Evolutionary conservation across 148 eudicot species (phyloP).

Genomic region (Rhododendron molle): DNA sequence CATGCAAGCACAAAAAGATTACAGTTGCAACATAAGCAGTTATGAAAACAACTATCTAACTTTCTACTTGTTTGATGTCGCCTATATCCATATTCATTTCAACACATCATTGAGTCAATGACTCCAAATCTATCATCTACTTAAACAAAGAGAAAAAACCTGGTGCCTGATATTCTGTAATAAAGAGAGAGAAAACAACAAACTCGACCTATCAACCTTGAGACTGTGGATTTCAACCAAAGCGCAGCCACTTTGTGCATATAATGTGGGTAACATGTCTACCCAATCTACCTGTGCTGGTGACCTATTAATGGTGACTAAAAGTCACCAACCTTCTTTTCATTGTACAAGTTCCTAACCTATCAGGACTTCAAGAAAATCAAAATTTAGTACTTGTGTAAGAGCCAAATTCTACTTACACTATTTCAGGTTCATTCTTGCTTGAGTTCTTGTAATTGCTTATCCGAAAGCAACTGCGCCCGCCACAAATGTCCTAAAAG

Average conservation of each 20-base stretch:
- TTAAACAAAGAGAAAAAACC: not conserved
- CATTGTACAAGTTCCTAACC: not conserved
- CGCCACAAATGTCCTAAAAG: conserved; percentile 65
- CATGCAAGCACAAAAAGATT: not conserved
- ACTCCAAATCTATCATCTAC: not conserved
- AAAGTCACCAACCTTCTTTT: not conserved
- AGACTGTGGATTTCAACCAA: not conserved
- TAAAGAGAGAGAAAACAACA: not conserved
- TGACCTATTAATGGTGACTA: not conserved
- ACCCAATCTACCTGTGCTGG: not conserved
- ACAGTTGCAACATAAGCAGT: not conserved
- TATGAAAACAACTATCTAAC: not conserved
- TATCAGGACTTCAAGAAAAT: not conserved
- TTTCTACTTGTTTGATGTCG: not conserved
- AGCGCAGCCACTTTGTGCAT: not conserved
- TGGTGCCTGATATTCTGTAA: not conserved
- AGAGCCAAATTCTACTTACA: conserved; percentile 44
- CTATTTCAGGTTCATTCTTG: conserved; percentile 49
- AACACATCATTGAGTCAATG: not conserved
- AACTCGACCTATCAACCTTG: not conserved
- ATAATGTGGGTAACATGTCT: not conserved
- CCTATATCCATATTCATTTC: not conserved
- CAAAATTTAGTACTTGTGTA: not conserved
- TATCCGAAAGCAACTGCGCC: conserved; percentile 71
- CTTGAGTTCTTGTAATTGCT: conserved; percentile 59